Percentiles rank a stretch among this genome's conserved stretches.
Evolutionary conservation across 495 filamentous ascomycete genomes (phyloP).

Genomic region (Hypoxylon fuscum): DNA sequence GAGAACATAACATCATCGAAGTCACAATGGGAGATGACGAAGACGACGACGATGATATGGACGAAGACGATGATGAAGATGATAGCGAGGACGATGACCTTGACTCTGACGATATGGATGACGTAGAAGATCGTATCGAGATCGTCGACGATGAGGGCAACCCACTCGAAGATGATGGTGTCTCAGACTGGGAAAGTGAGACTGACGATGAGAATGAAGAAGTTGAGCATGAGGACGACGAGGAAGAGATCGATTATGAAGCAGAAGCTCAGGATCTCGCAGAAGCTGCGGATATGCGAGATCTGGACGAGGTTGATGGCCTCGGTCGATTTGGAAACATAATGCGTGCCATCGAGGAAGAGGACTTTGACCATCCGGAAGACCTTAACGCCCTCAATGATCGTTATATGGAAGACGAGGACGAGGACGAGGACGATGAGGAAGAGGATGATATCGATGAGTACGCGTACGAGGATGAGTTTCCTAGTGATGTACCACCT

Average conservation of each 20-base stretch:
- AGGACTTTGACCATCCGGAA: conserved; percentile 65
- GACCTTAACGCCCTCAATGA: conserved; percentile 55
- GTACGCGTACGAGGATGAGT: conserved; percentile 70
- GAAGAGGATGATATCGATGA: conserved; percentile 79
- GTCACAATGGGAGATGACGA: conserved; percentile 86
- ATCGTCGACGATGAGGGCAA: conserved; percentile 66
- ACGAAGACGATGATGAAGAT: conserved; percentile 66
- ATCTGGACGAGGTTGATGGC: conserved; percentile 50
- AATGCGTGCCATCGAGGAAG: conserved; percentile 70
- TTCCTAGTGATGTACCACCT: conserved; percentile 68
- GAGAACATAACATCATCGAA: conserved; percentile 78
- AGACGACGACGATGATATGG: conserved; percentile 72
- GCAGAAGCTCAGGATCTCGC: conserved; percentile 54
- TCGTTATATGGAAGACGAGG: conserved; percentile 74
- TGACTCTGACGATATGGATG: conserved; percentile 60
- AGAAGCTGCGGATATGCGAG: conserved; percentile 49
- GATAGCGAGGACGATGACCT: conserved; percentile 62
- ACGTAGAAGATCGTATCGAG: conserved; percentile 62
- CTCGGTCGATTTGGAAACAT: conserved; percentile 63
- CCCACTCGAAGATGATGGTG: conserved; percentile 61
- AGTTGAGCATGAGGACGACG: conserved; percentile 64
- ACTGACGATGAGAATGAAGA: conserved; percentile 64
- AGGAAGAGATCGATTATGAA: conserved; percentile 58
- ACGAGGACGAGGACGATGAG: conserved; percentile 65
- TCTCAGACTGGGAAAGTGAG: conserved; percentile 64